phyloP scores from a whole-genome alignment of 1,284 basidiomycete species.

The Trichosporon sp. region DNA sequence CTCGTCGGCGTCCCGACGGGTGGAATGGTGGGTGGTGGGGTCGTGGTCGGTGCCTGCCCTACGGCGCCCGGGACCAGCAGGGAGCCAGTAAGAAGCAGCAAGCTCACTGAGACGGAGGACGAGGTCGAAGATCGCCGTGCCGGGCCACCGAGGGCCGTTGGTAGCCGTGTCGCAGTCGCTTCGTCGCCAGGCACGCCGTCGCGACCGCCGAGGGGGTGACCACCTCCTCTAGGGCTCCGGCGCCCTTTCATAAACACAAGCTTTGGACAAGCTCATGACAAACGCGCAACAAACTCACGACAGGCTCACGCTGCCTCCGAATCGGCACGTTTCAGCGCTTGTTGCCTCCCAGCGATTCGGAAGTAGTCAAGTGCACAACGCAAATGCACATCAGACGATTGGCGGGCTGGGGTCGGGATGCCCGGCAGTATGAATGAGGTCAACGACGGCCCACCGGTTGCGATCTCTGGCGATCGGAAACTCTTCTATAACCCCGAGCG shows the following conservation, averaged over 20 bases:
- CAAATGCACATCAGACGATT: not conserved
- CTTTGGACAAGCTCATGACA: not conserved
- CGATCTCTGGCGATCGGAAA: not conserved
- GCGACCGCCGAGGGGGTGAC: not conserved
- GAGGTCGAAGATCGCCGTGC: constrained; percentile 7
- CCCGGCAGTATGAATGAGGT: not conserved
- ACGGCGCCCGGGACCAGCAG: not conserved
- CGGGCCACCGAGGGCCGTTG: not conserved
- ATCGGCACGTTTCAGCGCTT: not conserved
- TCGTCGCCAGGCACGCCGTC: not conserved
- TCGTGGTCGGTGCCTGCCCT: not conserved
- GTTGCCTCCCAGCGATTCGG: not conserved
- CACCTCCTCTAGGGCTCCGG: not conserved
- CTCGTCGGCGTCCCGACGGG: constrained; percentile 3
- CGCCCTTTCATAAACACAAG: not conserved
- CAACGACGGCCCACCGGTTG: not conserved
- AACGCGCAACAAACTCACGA: not conserved
- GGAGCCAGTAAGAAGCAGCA: not conserved
- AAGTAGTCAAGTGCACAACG: not conserved
- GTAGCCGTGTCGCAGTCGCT: not conserved
- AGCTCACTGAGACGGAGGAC: not conserved
- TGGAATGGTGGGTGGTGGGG: not conserved
- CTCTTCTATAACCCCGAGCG: not conserved
- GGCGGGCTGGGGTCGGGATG: not conserved
- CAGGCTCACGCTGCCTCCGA: not conserved